Conservation (phyloP, 2,329 filamentous ascomycete genomes). For the Pseudogymnoascus sp. region DNA sequence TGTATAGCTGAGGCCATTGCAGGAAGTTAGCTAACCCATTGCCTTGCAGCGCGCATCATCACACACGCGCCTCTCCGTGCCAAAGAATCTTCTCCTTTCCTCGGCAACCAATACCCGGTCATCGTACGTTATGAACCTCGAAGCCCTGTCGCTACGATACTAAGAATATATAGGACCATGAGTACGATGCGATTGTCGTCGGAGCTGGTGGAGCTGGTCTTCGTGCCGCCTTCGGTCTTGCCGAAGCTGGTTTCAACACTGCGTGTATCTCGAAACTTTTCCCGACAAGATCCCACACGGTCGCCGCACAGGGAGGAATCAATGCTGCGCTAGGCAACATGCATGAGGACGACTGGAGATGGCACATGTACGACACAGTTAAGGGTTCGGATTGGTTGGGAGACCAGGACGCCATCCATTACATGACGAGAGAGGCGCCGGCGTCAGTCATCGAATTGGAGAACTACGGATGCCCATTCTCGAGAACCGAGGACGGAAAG, state of each 20-base stretch:
- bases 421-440: constrained; percentile 94
- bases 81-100: constrained; percentile 82
- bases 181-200: constrained; percentile 96
- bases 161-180: constrained; percentile 63
- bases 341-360: constrained; percentile 97
- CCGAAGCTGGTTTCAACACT: constrained; percentile 83
- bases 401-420: constrained; percentile 96
- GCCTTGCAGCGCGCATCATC: constrained; percentile 65
- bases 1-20: constrained; percentile 26
- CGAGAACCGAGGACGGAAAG: constrained; percentile 88
- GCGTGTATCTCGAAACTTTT: constrained; percentile 83
- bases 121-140: constrained; percentile 48
- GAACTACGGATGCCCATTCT: constrained; percentile 96
- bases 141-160: constrained; percentile 10
- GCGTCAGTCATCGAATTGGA: constrained; percentile 89
- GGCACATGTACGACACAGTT: constrained; percentile 99
- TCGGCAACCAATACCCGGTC: constrained; percentile 87
- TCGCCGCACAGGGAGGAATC: constrained; percentile 76
- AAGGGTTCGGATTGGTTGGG: constrained; percentile 97
- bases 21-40: constrained; percentile 15
- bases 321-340: constrained; percentile 89
- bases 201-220: constrained; percentile 76
- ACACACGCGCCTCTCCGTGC: constrained; percentile 78
- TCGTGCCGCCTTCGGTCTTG: constrained; percentile 75
- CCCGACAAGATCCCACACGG: constrained; percentile 77